Percentiles rank a stretch among this genome's conserved stretches.
Conservation (phyloP, 495 filamentous ascomycete genomes). For the Coniosporium apollinis region DNA sequence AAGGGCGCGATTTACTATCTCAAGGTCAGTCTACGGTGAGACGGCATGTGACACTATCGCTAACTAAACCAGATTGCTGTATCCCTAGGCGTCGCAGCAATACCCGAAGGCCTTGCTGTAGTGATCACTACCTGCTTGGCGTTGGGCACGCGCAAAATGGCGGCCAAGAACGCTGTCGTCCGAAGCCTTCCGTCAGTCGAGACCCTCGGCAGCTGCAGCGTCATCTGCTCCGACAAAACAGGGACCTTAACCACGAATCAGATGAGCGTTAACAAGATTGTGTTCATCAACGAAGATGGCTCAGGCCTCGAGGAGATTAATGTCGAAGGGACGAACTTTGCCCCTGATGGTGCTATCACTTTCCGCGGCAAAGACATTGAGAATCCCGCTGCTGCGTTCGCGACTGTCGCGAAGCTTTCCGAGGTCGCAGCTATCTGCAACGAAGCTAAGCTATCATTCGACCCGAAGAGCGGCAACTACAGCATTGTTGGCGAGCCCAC, state of each 20-base stretch:
- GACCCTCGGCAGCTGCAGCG: constrained; percentile 95
- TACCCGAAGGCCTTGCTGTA: constrained; percentile 91
- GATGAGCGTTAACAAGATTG: constrained; percentile 93
- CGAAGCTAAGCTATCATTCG: constrained; percentile 66
- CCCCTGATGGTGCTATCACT: constrained; percentile 59
- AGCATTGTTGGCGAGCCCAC: constrained; percentile 90
- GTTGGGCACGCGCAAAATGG: constrained; percentile 94
- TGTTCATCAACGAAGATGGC: constrained; percentile 59
- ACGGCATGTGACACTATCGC: background rate
- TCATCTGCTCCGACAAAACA: constrained; percentile 99
- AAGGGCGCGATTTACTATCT: constrained; percentile 99
- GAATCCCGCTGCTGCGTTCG: constrained; percentile 58
- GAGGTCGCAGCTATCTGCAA: constrained; percentile 89
- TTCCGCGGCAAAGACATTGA: constrained; percentile 48
- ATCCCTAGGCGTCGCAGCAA: constrained; percentile 93
- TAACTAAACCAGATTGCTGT: constrained; percentile 55
- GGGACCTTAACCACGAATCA: constrained; percentile 98
- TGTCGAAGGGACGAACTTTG: constrained; percentile 87
- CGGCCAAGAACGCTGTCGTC: constrained; percentile 92
- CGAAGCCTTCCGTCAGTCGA: constrained; percentile 92
- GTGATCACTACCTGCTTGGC: constrained; percentile 96
- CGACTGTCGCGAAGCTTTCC: constrained; percentile 59
- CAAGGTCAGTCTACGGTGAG: constrained; percentile 30
- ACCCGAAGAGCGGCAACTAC: constrained; percentile 49
- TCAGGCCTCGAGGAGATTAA: constrained; percentile 70